phyloP scores from a whole-genome alignment of 345 rosid genomes.

The Salix brachista region DNA sequence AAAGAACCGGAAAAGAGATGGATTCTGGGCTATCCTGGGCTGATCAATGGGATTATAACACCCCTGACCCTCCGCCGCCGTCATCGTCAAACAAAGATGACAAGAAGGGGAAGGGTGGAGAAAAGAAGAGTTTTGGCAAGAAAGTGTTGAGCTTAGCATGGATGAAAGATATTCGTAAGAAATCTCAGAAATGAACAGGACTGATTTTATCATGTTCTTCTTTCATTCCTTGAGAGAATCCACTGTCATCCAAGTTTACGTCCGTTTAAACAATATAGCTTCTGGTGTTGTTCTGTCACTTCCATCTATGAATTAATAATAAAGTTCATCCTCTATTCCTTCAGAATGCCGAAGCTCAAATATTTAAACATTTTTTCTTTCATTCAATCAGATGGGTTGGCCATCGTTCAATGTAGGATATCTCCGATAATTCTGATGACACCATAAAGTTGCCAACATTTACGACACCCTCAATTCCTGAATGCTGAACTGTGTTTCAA shows the following conservation, averaged over 20 bases:
- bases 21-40: constrained; percentile 64
- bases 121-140: constrained; percentile 21
- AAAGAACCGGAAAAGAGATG: constrained; percentile 19
- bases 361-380: not conserved
- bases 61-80: constrained; percentile 35
- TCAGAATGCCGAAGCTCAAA: no score
- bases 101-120: constrained; percentile 30
- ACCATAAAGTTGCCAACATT: no score
- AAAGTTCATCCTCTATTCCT: not conserved
- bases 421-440: not conserved
- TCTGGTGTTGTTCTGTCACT: not conserved
- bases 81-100: constrained; percentile 13
- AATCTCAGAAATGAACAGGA: constrained; percentile 6
- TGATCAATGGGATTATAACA: constrained; percentile 59
- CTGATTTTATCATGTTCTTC: not conserved
- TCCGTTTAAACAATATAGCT: not conserved
- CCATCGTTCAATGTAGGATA: not conserved
- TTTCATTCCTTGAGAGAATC: not conserved
- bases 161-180: constrained; percentile 33
- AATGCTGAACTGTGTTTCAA: not conserved
- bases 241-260: not conserved
- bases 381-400: not conserved
- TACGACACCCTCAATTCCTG: no score
- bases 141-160: constrained; percentile 16
- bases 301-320: not conserved